A percentile compares a stretch with the other conserved stretches of the same genome.
These are phyloP conservation scores for Aspergillus sp. DNA, from an alignment of 2,329 filamentous ascomycete genomes.

Conservation along the genomic window DNA sequence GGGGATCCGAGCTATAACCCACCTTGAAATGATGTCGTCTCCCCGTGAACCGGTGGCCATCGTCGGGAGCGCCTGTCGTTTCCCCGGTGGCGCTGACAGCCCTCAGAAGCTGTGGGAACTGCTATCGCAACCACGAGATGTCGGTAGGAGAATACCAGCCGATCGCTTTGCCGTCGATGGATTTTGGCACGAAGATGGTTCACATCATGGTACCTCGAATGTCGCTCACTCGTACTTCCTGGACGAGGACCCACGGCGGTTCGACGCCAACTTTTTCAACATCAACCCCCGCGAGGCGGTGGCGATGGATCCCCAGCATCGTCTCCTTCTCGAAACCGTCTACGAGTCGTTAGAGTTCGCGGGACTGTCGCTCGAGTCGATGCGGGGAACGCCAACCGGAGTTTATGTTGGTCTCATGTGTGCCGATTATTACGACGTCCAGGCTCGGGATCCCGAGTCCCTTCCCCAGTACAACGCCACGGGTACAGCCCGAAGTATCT, in stretches of 20 bases:
- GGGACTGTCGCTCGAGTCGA: slow-evolving; percentile 22
- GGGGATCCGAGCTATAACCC: background rate
- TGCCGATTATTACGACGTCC: slow-evolving; percentile 25
- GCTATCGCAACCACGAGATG: background rate
- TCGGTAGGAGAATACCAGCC: background rate
- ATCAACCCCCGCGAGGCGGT: background rate
- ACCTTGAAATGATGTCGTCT: background rate
- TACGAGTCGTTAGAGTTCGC: slow-evolving; percentile 26
- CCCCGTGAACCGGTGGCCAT: background rate
- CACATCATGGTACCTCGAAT: background rate
- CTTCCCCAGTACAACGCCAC: slow-evolving; percentile 28
- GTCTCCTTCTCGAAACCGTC: slow-evolving; percentile 26
- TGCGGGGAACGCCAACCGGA: slow-evolving; percentile 26
- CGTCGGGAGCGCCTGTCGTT: background rate
- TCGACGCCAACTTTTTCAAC: background rate
- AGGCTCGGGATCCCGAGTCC: slow-evolving; percentile 22
- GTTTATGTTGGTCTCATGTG: slow-evolving; percentile 30
- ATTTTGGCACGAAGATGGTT: background rate
- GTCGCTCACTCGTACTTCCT: background rate
- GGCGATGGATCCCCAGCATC: slow-evolving; percentile 29
- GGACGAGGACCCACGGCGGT: background rate
- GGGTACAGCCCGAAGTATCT: slow-evolving; percentile 37
- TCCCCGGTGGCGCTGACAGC: background rate
- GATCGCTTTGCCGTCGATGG: background rate
- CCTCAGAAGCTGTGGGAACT: background rate